Evolutionary conservation across 1,284 basidiomycete species (phyloP).

Genomic region (Termitomyces sp.): DNA sequence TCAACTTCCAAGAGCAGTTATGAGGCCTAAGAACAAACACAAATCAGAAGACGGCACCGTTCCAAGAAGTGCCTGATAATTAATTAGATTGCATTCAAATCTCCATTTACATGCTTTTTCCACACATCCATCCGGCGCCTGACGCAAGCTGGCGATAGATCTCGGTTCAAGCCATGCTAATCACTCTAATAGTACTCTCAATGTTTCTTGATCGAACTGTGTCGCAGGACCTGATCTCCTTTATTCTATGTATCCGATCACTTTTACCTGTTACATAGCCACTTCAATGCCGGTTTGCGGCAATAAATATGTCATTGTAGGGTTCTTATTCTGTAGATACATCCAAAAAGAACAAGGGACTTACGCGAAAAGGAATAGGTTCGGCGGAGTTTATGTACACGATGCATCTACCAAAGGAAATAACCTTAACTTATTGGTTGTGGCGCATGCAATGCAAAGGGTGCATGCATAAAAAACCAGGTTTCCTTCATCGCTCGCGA

Average conservation of each 20-base stretch:
- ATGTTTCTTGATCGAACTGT: conserved; percentile 15
- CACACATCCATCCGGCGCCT: conserved; percentile 9
- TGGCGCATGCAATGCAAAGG: conserved; percentile 16
- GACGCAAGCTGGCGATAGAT: not conserved
- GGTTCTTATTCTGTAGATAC: not conserved
- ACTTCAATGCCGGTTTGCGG: too few relatives aligned
- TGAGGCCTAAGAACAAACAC: conserved; percentile 10
- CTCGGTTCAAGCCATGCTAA: conserved; percentile 23
- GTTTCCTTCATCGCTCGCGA: not conserved
- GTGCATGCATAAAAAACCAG: conserved; percentile 10
- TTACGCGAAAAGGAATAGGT: not conserved
- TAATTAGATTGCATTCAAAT: conserved; percentile 31
- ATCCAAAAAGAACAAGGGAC: not conserved
- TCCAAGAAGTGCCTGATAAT: conserved; percentile 19
- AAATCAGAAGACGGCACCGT: conserved; percentile 2
- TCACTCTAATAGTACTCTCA: conserved; percentile 27
- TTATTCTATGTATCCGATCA: not conserved
- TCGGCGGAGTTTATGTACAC: conserved; percentile 19
- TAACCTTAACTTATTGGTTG: conserved; percentile 14
- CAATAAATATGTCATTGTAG: not conserved
- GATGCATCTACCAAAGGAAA: conserved; percentile 19
- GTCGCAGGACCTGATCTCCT: conserved; percentile 1
- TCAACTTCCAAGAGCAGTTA: conserved; percentile 12
- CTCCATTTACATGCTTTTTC: conserved; percentile 13
- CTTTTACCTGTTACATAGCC: not conserved